Conservation (phyloP, 1,284 basidiomycete genomes). For the Thecaphora frezii region DNA sequence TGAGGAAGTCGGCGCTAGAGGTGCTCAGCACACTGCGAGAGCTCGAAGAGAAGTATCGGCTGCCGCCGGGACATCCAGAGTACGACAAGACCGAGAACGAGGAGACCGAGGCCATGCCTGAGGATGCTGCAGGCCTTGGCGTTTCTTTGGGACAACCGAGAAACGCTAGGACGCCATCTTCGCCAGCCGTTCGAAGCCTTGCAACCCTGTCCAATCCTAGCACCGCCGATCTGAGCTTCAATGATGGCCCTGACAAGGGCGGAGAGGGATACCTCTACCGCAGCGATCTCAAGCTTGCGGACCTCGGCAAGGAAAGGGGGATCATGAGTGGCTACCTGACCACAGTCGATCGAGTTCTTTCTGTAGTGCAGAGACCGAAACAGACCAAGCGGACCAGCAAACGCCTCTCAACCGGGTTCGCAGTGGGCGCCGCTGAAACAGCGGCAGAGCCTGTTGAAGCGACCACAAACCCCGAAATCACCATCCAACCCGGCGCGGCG, state of each 20-base stretch:
- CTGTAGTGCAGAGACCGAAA: not conserved
- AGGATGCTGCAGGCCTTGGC: not conserved
- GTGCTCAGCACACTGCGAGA: conserved; percentile 72
- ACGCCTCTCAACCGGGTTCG: too few species aligned
- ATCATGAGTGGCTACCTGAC: conserved; percentile 30
- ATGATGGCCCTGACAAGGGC: not conserved
- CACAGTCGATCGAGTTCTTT: conserved; percentile 18
- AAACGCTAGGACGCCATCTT: not conserved
- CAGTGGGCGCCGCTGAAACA: too few species aligned
- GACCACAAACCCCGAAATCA: not conserved
- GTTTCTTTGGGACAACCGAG: not conserved
- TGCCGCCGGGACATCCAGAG: conserved; percentile 11
- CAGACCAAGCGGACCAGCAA: not conserved
- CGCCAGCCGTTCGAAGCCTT: not conserved
- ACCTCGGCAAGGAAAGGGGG: conserved; percentile 66
- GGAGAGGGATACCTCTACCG: conserved; percentile 77
- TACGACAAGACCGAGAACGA: conserved; percentile 38
- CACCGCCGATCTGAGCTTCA: conserved; percentile 1
- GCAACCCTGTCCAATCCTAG: conserved; percentile 1
- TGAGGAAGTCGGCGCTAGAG: conserved; percentile 73
- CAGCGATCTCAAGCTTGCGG: conserved; percentile 66
- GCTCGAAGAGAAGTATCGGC: conserved; percentile 55
- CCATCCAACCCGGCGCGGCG: not conserved
- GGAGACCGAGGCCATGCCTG: not conserved
- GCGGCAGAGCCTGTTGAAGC: too few species aligned